These are phyloP conservation scores for Drosera spatulata DNA, from an alignment of 179 eudicot genomes.

Conservation along the genomic window DNA sequence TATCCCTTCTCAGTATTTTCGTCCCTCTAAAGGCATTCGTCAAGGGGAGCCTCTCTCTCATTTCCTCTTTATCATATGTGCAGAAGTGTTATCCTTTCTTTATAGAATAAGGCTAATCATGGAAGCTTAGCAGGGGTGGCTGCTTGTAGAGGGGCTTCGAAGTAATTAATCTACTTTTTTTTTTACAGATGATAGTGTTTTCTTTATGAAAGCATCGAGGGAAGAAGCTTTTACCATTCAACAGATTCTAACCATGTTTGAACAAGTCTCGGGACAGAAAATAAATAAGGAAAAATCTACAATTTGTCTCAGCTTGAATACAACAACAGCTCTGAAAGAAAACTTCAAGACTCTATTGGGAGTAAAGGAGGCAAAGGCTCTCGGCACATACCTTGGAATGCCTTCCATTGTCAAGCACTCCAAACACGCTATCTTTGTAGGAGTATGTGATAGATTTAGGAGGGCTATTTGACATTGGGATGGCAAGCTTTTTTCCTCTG, in stretches of 20 bases:
- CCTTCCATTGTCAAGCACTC: neutral
- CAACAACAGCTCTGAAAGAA: neutral
- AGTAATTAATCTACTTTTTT: neutral
- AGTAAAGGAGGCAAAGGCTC: neutral
- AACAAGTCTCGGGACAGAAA: neutral
- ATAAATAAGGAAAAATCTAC: too few relatives aligned
- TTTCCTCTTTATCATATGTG: too few relatives aligned
- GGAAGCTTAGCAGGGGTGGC: neutral
- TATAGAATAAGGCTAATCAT: too few relatives aligned
- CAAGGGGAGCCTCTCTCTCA: neutral
- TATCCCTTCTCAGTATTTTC: neutral
- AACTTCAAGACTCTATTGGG: neutral
- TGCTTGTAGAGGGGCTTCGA: too few relatives aligned
- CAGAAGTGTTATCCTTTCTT: too few relatives aligned
- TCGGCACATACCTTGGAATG: neutral
- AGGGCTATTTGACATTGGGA: neutral
- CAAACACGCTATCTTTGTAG: neutral
- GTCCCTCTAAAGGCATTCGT: neutral
- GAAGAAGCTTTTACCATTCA: neutral
- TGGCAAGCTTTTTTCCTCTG: neutral
- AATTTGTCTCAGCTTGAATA: neutral
- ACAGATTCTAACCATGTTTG: neutral
- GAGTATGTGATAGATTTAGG: neutral
- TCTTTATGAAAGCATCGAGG: neutral
- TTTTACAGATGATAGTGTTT: neutral